Evolutionary conservation across 108 stramenopile species (phyloP).

Genomic region (Skeletonema marinoi): DNA sequence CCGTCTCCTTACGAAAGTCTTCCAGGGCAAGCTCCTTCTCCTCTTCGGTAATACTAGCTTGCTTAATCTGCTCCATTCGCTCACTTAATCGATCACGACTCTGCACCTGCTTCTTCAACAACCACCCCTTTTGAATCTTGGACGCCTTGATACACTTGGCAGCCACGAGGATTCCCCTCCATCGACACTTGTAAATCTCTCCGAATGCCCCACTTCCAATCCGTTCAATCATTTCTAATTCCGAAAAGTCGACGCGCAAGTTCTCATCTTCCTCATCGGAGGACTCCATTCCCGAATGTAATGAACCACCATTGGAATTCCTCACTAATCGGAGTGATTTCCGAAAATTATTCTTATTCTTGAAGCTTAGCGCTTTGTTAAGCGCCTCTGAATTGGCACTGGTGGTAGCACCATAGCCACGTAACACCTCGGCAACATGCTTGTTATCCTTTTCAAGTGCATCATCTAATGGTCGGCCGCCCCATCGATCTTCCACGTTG

Average conservation of each 20-base stretch:
- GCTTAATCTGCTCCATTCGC: constrained; percentile 51
- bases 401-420: constrained; percentile 57
- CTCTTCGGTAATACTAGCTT: constrained; percentile 42
- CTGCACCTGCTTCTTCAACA: constrained; percentile 54
- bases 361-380: too few species aligned
- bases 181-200: constrained; percentile 89
- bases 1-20: constrained; percentile 82
- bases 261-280: constrained; percentile 54
- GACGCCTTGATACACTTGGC: constrained; percentile 87
- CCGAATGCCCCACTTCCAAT: constrained; percentile 91
- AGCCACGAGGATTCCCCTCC: constrained; percentile 86
- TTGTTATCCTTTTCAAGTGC: constrained; percentile 50
- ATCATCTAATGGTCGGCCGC: constrained; percentile 85
- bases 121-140: constrained; percentile 81
- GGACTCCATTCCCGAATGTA: neutral
- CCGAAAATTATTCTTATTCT: neutral
- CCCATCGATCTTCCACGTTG: constrained; percentile 88
- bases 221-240: constrained; percentile 85
- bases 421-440: constrained; percentile 48
- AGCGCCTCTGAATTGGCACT: neutral
- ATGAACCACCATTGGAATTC: too few species aligned
- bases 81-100: constrained; percentile 38
- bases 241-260: constrained; percentile 73
- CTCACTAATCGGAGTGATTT: constrained; percentile 8
- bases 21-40: constrained; percentile 67